Conservation (phyloP, 305 asterid species). For the Solanum hybrid region DNA sequence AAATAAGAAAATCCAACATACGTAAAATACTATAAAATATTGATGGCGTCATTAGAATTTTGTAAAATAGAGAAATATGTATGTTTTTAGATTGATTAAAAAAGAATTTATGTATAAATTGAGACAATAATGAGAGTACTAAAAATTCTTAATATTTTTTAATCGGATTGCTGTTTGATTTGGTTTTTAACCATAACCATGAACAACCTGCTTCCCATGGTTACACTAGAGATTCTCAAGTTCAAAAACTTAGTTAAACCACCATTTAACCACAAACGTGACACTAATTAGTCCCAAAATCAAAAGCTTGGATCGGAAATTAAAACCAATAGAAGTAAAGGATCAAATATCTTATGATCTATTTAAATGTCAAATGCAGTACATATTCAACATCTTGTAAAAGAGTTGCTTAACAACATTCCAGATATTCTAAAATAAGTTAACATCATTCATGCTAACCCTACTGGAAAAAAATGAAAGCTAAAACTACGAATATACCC, state of each 20-base stretch:
- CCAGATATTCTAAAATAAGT: not conserved
- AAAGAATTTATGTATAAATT: no score
- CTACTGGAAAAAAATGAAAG: not conserved
- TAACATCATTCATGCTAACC: slow-evolving; percentile 7
- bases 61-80: no score
- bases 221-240: not conserved
- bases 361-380: not conserved
- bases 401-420: not conserved
- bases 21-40: no score
- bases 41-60: no score
- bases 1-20: not conserved
- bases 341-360: no score
- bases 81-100: no score
- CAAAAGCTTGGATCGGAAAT: not conserved
- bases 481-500: no score
- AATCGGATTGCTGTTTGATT: no score
- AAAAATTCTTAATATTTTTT: no score
- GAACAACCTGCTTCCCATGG: not conserved
- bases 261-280: not conserved
- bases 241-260: not conserved
- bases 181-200: no score
- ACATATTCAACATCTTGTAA: not conserved
- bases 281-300: not conserved
- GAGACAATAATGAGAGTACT: not conserved
- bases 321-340: not conserved